Evolutionary conservation across 202 grass and related monocot species (phyloP), one percentile per base, ranked within the genome.

Genomic region (Zizania palustris): DNA sequence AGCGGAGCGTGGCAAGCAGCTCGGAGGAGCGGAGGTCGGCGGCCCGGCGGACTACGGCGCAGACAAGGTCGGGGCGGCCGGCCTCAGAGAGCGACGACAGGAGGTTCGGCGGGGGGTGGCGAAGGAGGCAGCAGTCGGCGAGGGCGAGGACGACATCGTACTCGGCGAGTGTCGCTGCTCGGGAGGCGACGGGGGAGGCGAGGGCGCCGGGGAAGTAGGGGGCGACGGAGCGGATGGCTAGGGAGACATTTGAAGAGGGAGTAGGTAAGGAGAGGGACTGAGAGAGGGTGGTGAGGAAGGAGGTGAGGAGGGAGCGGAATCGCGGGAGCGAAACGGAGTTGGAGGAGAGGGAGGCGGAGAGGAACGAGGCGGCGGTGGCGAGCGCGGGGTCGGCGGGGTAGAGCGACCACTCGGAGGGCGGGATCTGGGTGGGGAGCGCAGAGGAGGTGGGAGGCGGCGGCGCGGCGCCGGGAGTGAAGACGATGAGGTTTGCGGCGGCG

Each of bases 121-220:
- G 72, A 14, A 97, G 51, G 10, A 79, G 86, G 18, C 87, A 67
- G 51, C 84, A 14, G 1, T 84, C 71, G 15, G 72, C 76, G 14
- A 97, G 80, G 45, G 84, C 82, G 45, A 86, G 73, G 11, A 97
- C 5, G 21, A 92, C n/a, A 22, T 88, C 82, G 79, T 88, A 73
- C 16, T 80, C 65, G 0, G 33, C 68, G 18, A 92, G 75, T 55
- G 48, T 63, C 5, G 75, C 63, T 1, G 88, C 90, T 9, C n/a
- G 14, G 63, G 90, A 90, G 6, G 88, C 88, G 44, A 89, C 51
- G 63, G 84, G 41, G 45, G 78, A 61, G 9, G 79, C 63, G 18
- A 89, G 13, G 3, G 78, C 60, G 21, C 82, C 60, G 2, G 91
- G 84, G 37, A 97, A 67, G 77, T 69, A 75, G 46, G 69, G 74